These are phyloP conservation scores for Wickerhamiella brachini DNA, from an alignment of 805 yeast species.

Conservation along the genomic window DNA sequence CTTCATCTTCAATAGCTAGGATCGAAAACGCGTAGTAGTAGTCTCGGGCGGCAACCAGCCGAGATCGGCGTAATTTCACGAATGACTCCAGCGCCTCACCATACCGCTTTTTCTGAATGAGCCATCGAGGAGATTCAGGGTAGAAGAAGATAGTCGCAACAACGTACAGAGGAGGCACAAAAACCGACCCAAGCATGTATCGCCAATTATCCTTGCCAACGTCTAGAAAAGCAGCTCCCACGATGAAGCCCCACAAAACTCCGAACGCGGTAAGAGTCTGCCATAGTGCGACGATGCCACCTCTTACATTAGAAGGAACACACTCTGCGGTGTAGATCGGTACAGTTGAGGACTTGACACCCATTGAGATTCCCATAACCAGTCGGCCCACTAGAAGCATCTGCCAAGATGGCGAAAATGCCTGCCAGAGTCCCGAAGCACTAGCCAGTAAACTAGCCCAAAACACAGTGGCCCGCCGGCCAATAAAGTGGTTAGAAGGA, in stretches of 20 bases:
- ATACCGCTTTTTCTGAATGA: slow-evolving; percentile 39
- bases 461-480: slow-evolving; percentile 36
- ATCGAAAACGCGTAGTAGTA: slow-evolving; percentile 40
- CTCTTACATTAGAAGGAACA: slow-evolving; percentile 44
- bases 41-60: slow-evolving; percentile 51
- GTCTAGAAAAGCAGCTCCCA: slow-evolving; percentile 43
- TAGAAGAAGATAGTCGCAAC: slow-evolving; percentile 27
- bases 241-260: slow-evolving; percentile 50
- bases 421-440: slow-evolving; percentile 46
- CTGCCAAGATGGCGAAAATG: slow-evolving; percentile 45
- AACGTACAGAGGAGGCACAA: slow-evolving; percentile 40
- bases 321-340: slow-evolving; percentile 57
- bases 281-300: slow-evolving; percentile 58
- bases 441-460: slow-evolving; percentile 38
- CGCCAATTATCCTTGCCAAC: slow-evolving; percentile 43
- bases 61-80: slow-evolving; percentile 31
- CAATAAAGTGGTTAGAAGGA: slow-evolving; percentile 35
- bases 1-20: slow-evolving; percentile 31
- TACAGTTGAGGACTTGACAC: slow-evolving; percentile 52
- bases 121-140: slow-evolving; percentile 64
- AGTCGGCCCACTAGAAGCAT: slow-evolving; percentile 48
- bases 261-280: slow-evolving; percentile 65
- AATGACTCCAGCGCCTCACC: slow-evolving; percentile 39
- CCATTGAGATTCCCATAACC: slow-evolving; percentile 50
- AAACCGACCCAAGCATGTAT: slow-evolving; percentile 50